phyloP scores from a whole-genome alignment of 306 rosid species.

The Vigna radiata region DNA sequence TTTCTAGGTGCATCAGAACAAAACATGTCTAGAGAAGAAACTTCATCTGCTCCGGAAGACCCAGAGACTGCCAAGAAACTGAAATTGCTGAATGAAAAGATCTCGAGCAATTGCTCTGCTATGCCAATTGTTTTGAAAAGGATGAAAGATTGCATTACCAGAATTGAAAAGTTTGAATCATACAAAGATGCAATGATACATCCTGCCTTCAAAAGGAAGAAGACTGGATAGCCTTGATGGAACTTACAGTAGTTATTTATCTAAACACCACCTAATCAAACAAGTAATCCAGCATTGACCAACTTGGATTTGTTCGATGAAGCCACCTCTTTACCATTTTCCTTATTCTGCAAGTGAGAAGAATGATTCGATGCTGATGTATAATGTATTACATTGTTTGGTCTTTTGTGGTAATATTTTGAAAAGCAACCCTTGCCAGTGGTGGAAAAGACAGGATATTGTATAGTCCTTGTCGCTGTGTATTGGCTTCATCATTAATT shows the following conservation, averaged over 20 bases:
- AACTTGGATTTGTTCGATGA: conserved; percentile 22
- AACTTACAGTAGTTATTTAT: conserved; percentile 29
- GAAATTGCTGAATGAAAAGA: conserved; percentile 68
- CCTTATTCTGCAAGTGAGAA: conserved; percentile 29
- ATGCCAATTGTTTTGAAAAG: conserved; percentile 75
- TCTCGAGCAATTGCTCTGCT: conserved; percentile 62
- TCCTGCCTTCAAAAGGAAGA: conserved; percentile 72
- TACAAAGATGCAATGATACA: conserved; percentile 54
- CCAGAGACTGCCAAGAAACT: conserved; percentile 63
- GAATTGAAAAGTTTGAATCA: conserved; percentile 72
- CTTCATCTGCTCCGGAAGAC: conserved; percentile 43
- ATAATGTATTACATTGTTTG: conserved; percentile 9
- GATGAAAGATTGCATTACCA: conserved; percentile 75
- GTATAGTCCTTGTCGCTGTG: conserved; percentile 1
- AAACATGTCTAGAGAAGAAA: conserved; percentile 44
- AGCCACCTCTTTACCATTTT: conserved; percentile 31
- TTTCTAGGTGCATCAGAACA: conserved; percentile 54
- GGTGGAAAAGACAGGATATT: conserved; percentile 27
- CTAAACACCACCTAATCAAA: conserved; percentile 18
- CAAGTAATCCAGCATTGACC: conserved; percentile 31
- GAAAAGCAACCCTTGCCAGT: conserved; percentile 21
- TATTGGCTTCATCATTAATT: conserved; percentile 20
- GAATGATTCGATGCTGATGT: conserved; percentile 26
- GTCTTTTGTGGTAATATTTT: conserved; percentile 36
- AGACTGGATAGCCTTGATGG: conserved; percentile 46